Percentiles rank a stretch among this genome's conserved stretches.
These are phyloP conservation scores for Curvularia lunata DNA, from an alignment of 2,329 filamentous ascomycete species.

Conservation along the genomic window DNA sequence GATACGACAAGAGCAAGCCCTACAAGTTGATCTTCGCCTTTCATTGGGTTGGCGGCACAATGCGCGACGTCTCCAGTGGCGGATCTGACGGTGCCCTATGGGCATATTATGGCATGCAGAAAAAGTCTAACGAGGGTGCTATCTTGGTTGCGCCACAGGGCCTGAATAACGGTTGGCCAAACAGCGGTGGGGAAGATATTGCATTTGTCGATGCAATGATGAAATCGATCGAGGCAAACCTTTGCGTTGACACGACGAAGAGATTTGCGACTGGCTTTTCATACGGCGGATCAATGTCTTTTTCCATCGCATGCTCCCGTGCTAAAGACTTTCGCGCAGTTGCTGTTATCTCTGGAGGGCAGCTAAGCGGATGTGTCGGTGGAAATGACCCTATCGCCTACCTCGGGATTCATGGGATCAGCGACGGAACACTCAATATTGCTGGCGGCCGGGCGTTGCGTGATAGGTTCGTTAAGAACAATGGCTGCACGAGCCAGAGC, in stretches of 20 bases:
- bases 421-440: constrained; percentile 47
- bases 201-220: constrained; percentile 52
- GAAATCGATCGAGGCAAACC: constrained; percentile 46
- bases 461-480: constrained; percentile 49
- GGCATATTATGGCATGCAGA: constrained; percentile 51
- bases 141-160: constrained; percentile 55
- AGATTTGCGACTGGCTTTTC: constrained; percentile 55
- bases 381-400: constrained; percentile 37
- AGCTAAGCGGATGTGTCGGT: constrained; percentile 31
- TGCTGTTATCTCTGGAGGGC: constrained; percentile 32
- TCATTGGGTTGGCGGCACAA: constrained; percentile 52
- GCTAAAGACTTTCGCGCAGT: constrained; percentile 51
- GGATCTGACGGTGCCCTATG: constrained; percentile 13
- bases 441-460: constrained; percentile 42
- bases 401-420: constrained; percentile 50
- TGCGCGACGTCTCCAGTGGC: constrained; percentile 44
- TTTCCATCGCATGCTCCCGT: constrained; percentile 52
- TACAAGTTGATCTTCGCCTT: constrained; percentile 53
- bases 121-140: constrained; percentile 43
- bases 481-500: constrained; percentile 40
- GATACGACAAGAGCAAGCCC: constrained; percentile 49
- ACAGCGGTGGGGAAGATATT: constrained; percentile 52
- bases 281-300: constrained; percentile 54
- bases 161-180: constrained; percentile 51
- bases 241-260: constrained; percentile 53